phyloP scores from a whole-genome alignment of 148 eudicot species.

The Rhododendron kiyosumense region DNA sequence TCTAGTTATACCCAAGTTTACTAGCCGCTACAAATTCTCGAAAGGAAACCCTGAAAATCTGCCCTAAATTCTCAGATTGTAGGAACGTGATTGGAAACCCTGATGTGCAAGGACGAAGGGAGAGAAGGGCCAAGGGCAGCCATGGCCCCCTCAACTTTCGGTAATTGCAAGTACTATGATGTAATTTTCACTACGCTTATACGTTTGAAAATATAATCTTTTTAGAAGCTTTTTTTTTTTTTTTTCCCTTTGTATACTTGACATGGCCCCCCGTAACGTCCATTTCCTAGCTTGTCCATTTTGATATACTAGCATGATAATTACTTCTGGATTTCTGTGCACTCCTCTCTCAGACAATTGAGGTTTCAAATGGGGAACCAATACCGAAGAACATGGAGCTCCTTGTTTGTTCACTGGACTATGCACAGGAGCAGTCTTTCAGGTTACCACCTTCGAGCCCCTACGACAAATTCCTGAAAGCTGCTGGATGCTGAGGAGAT shows the following conservation, averaged over 20 bases:
- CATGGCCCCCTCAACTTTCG: not conserved
- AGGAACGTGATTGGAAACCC: not conserved
- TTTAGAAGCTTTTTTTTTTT: not conserved
- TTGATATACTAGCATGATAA: not conserved
- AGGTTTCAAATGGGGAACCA: slow-evolving; percentile 27
- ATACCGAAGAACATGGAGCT: slow-evolving; percentile 29
- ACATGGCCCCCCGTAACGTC: not conserved
- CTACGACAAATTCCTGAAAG: slow-evolving; percentile 79
- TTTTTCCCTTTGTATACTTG: too few species aligned
- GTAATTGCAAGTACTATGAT: not conserved
- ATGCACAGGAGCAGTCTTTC: slow-evolving; percentile 53
- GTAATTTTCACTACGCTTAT: not conserved
- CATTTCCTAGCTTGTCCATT: not conserved
- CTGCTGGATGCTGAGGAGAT: slow-evolving; percentile 68
- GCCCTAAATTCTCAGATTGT: not conserved
- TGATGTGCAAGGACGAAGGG: not conserved
- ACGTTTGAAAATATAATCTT: not conserved
- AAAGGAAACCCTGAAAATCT: not conserved
- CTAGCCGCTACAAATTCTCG: not conserved
- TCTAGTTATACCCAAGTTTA: not conserved
- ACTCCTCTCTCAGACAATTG: slow-evolving; percentile 24
- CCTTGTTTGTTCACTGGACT: slow-evolving; percentile 47
- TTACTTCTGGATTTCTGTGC: not conserved
- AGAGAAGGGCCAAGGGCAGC: not conserved
- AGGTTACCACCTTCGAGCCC: slow-evolving; percentile 88